Evolutionary conservation across 441 rosid genomes (phyloP), one percentile per base, ranked within the genome.

Genomic region (Gossypium aridum): DNA sequence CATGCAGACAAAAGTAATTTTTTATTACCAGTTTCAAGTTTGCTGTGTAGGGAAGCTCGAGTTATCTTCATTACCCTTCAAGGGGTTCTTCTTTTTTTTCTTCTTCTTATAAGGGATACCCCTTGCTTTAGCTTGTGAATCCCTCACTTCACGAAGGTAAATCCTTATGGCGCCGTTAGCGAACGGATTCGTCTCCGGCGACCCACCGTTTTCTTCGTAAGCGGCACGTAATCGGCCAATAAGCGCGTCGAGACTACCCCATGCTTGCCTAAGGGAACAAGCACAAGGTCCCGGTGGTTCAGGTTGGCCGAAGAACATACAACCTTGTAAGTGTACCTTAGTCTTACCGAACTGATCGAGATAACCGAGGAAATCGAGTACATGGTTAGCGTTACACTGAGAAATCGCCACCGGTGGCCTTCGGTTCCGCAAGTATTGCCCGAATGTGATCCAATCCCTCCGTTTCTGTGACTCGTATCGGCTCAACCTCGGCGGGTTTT

Each of bases 31-130:
- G 10, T 69, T 31, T 9, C 82, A 84, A 74, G 85, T 70, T 75
- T 80, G 81, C 78, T 86, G 91, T 77, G 79, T 53, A 76, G 86
- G 80, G 72, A 86, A 85, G 73, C 76, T 82, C 3, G 90, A 76
- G 78, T 73, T 82, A 37, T 81, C 80, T 54, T 64, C 83, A 13
- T 61, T 25, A 12, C 70, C 19, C 70, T 73, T 73, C 76, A 73
- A 26, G 28, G 61, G 70, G 19, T 4, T 63, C 34, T 49, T 20
- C 62, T 73, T 73, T 70, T 73, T 73, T 22, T 73, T 73, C 7
- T 73, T 73, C 49, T 73, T 73, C 76, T 73, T 73, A 13, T 73
- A 73, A 8, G 76, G 76, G 31, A 73, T 73, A 12, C 76, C 76
- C 7, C 76, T 20, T n/a, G 76, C 76, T 73, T 73, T 73, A 73